phyloP scores from a whole-genome alignment of 371 early-diverging fungal genomes.

The Sporodiniella umbellata region DNA sequence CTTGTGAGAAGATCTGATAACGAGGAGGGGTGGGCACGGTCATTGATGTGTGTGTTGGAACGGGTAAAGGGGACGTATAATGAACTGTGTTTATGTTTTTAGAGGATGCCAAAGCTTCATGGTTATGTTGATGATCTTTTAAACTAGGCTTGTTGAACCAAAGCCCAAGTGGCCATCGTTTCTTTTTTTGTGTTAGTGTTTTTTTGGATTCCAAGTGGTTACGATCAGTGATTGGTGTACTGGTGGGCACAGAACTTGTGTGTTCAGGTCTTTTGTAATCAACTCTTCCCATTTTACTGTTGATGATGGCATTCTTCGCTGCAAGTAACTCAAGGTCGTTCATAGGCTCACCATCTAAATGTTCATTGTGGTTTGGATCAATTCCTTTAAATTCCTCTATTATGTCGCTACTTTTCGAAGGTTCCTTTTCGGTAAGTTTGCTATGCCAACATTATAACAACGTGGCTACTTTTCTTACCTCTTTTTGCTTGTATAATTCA shows the following conservation, averaged over 20 bases:
- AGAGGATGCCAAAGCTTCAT: too few relatives aligned
- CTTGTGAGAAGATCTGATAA: not conserved
- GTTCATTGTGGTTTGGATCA: not conserved
- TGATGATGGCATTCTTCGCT: slow-evolving; percentile 11
- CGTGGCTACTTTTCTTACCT: not conserved
- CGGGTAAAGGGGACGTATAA: slow-evolving; percentile 3
- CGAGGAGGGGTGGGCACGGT: not conserved
- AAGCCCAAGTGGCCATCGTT: slow-evolving; percentile 3
- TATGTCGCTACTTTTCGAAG: not conserved
- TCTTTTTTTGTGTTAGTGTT: slow-evolving; percentile 3
- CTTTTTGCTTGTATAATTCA: too few relatives aligned
- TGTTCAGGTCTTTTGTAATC: not conserved
- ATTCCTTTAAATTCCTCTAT: not conserved
- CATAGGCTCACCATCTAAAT: slow-evolving; percentile 19
- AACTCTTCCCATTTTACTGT: slow-evolving; percentile 2
- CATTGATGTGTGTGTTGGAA: not conserved
- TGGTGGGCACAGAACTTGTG: not conserved
- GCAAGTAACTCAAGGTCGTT: slow-evolving; percentile 17
- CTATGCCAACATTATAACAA: not conserved
- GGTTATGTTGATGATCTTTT: too few relatives aligned
- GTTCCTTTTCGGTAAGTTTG: too few relatives aligned
- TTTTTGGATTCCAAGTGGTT: not conserved
- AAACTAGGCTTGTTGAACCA: slow-evolving; percentile 7
- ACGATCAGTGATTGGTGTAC: not conserved
- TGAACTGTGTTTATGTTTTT: not conserved